Conservation (phyloP, 164 flowering plant genomes). For the Stephania cephalantha region DNA sequence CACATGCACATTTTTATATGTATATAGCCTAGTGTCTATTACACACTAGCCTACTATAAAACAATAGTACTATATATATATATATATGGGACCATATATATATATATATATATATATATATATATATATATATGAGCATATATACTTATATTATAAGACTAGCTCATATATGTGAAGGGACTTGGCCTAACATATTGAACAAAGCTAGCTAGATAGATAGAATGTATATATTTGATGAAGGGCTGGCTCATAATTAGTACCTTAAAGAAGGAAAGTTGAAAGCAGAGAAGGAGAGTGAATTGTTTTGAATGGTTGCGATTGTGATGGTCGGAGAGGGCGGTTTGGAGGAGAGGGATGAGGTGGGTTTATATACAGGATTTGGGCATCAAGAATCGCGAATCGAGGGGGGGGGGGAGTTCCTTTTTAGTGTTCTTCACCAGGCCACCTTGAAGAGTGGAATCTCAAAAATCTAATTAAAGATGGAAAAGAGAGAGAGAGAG, state of each 20-base stretch:
- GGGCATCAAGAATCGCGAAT: slow-evolving; percentile 21
- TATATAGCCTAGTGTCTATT: not conserved
- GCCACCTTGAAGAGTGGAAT: slow-evolving; percentile 41
- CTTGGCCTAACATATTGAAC: not conserved
- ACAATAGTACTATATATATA: not conserved
- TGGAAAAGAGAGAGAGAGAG: slow-evolving; percentile 24
- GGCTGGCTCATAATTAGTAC: slow-evolving; percentile 1
- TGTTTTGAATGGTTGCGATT: not conserved
- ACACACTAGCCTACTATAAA: not conserved
- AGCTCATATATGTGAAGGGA: not conserved
- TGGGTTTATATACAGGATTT: slow-evolving; percentile 35
- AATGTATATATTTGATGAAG: not conserved
- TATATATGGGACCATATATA: no score
- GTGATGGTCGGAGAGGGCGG: slow-evolving; percentile 9
- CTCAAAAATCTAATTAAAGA: slow-evolving; percentile 25
- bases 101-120: no score
- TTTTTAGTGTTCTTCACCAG: slow-evolving; percentile 46
- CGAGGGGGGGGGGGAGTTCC: slow-evolving; percentile 33
- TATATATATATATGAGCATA: not conserved
- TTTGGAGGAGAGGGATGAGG: slow-evolving; percentile 16
- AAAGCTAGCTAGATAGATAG: no score
- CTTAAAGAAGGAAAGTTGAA: slow-evolving; percentile 12
- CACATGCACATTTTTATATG: not conserved
- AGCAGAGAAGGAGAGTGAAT: not conserved
- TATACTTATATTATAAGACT: no score